Evolutionary conservation across 139 green algal species (phyloP), one percentile per base, ranked within the genome.

Genomic region (Chlamydomonas sphaeroides): DNA sequence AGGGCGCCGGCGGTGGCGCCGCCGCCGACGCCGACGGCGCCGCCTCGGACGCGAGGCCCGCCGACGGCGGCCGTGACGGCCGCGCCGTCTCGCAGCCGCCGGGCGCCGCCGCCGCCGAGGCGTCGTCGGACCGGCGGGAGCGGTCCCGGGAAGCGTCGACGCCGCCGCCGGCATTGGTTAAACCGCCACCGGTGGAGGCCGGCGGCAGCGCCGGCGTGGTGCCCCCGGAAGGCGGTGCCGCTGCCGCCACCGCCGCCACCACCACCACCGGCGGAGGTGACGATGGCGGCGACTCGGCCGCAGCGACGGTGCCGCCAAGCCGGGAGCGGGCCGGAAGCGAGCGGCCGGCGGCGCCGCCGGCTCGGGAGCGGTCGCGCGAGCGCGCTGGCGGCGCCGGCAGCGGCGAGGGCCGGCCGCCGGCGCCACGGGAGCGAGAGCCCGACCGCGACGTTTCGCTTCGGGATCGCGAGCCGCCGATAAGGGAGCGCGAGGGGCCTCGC

Each of bases 91-190:
- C 45, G 45, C 45, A 65, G 39, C n/a, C n/a, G 69, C 26, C 32
- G 69, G 48, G 45, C 48, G 18, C 69, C 69, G 32, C 6, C 25
- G 33, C n/a, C 32, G 14, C 1, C 30, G 45, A 18, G 30, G 4
- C 67, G 42, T 26, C 68, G 17, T 25, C 35, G 23, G 65, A 56
- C 66, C 10, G 33, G 5, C 36, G 53, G n/a, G 72, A 79, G 56
- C 25, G 38, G 36, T 79, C 72, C 11, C 56, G 56, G 2, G 72
- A 79, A 38, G 72, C 53, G 6, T 79, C 72, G 7, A 78, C 70
- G 23, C 56, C 72, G 5, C 59, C 59, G n/a, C n/a, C n/a, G n/a
- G n/a, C n/a, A n/a, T n/a, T n/a, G n/a, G n/a, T n/a, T n/a, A n/a
- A n/a, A n/a, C n/a, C n/a, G n/a, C n/a, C n/a, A n/a, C n/a, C n/a